Evolutionary conservation across 305 asterid species (phyloP).

Genomic region (Fraxinus velutina): DNA sequence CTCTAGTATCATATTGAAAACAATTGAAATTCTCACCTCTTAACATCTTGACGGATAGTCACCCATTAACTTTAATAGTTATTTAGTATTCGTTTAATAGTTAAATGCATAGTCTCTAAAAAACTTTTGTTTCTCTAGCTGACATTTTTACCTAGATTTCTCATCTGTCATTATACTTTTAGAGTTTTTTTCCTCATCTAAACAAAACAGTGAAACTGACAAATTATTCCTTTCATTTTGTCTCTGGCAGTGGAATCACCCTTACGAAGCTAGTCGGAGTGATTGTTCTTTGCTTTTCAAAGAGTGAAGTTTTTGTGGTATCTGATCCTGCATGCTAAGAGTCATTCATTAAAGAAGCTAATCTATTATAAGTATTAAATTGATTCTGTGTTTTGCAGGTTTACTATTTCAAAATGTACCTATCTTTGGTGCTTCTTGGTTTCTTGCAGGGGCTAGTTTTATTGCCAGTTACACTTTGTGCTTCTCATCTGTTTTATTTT

Average conservation of each 20-base stretch:
- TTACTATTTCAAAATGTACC: constrained; percentile 90
- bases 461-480: constrained; percentile 56
- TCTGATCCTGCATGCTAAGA: constrained; percentile 17
- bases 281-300: constrained; percentile 77
- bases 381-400: constrained; percentile 45
- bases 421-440: constrained; percentile 87
- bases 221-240: background rate
- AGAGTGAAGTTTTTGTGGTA: constrained; percentile 92
- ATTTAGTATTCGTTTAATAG: background rate
- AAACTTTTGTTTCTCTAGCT: background rate
- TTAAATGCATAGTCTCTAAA: background rate
- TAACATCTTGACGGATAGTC: background rate
- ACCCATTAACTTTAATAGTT: background rate
- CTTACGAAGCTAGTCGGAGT: constrained; percentile 93
- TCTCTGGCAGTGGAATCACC: constrained; percentile 79
- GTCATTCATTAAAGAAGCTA: constrained; percentile 1
- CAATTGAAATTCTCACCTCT: background rate
- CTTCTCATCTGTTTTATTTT: background rate
- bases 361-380: background rate
- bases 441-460: constrained; percentile 83
- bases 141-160: background rate
- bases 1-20: background rate
- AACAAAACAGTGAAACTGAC: constrained; percentile 10
- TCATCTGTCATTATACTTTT: background rate
- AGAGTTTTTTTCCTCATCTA: background rate